Conservation (phyloP, 2,329 filamentous ascomycete genomes). For the Thermothelomyces thermophilus region DNA sequence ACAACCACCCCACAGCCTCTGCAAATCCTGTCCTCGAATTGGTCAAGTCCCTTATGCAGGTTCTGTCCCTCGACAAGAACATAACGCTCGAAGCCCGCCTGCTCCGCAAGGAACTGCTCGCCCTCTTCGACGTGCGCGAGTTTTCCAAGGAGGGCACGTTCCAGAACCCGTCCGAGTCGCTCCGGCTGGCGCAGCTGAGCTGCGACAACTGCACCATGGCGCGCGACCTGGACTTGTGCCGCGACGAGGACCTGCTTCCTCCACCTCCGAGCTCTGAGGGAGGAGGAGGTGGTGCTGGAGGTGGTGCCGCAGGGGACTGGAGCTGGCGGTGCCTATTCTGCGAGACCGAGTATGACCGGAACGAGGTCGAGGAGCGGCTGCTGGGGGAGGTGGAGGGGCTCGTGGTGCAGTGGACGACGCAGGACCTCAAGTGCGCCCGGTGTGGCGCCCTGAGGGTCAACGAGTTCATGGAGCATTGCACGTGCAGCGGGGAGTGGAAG, state of each 20-base stretch:
- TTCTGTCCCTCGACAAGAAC: conserved; percentile 83
- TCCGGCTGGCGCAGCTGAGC: conserved; percentile 68
- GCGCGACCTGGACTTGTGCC: conserved; percentile 84
- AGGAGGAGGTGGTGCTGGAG: conserved; percentile 15
- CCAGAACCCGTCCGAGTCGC: conserved; percentile 70
- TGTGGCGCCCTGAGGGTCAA: conserved; percentile 73
- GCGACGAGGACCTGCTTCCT: conserved; percentile 74
- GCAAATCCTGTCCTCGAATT: conserved; percentile 80
- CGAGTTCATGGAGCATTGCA: conserved; percentile 95
- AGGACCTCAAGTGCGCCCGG: conserved; percentile 75
- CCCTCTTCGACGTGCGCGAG: conserved; percentile 88
- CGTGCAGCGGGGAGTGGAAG: conserved; percentile 81
- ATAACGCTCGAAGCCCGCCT: conserved; percentile 83
- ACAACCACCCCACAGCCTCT: conserved; percentile 16
- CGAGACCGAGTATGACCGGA: conserved; percentile 65
- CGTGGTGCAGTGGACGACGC: conserved; percentile 74
- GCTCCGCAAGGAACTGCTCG: conserved; percentile 80
- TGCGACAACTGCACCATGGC: conserved; percentile 88
- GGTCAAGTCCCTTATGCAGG: conserved; percentile 88
- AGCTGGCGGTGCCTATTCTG: conserved; percentile 76
- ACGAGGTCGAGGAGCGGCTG: conserved; percentile 76
- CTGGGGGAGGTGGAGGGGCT: conserved; percentile 69
- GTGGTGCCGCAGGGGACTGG: conserved; percentile 27
- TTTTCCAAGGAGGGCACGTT: conserved; percentile 87
- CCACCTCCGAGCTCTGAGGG: too few species aligned